A percentile compares a stretch with the other conserved stretches of the same genome.
These are phyloP conservation scores for Amauroascus niger DNA, from an alignment of 2,329 filamentous ascomycete species.

Conservation along the genomic window DNA sequence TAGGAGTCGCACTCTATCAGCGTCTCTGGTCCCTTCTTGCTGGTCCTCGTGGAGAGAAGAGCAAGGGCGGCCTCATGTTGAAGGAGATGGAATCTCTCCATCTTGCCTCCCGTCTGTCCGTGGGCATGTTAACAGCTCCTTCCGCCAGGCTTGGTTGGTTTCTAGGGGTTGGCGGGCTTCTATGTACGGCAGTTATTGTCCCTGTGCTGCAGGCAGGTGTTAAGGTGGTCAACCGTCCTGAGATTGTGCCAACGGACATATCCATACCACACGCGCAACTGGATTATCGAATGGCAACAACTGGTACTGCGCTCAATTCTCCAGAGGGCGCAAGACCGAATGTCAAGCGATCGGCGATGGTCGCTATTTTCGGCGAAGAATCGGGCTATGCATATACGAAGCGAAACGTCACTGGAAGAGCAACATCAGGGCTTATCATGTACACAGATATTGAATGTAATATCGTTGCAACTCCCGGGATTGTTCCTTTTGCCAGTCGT, in stretches of 20 bases:
- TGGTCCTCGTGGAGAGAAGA: not conserved
- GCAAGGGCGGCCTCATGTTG: not conserved
- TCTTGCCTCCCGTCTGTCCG: conserved; percentile 6
- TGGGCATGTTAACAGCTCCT: conserved; percentile 1
- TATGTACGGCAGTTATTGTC: conserved; percentile 5
- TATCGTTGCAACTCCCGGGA: not conserved
- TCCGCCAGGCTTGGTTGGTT: conserved; percentile 3
- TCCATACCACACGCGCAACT: conserved; percentile 4
- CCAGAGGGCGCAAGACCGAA: conserved; percentile 5
- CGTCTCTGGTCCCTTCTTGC: conserved; percentile 7
- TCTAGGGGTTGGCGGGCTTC: conserved; percentile 3
- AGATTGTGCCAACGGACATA: conserved; percentile 1
- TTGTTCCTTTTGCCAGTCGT: not conserved
- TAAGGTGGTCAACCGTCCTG: conserved; percentile 1
- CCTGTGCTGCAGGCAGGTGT: conserved; percentile 6
- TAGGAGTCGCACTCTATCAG: conserved; percentile 7
- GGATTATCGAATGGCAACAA: conserved; percentile 4
- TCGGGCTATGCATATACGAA: conserved; percentile 5
- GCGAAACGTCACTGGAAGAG: conserved; percentile 2
- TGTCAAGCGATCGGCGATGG: conserved; percentile 2
- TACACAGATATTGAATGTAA: conserved; percentile 9
- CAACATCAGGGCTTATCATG: not conserved
- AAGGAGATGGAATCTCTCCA: conserved; percentile 10
- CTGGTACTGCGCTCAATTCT: conserved; percentile 3
- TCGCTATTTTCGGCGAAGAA: conserved; percentile 5